Evolutionary conservation across 1,139 yeast species (phyloP), one percentile per base, ranked within the genome.

Genomic region (Saccharomyces hybrid): DNA sequence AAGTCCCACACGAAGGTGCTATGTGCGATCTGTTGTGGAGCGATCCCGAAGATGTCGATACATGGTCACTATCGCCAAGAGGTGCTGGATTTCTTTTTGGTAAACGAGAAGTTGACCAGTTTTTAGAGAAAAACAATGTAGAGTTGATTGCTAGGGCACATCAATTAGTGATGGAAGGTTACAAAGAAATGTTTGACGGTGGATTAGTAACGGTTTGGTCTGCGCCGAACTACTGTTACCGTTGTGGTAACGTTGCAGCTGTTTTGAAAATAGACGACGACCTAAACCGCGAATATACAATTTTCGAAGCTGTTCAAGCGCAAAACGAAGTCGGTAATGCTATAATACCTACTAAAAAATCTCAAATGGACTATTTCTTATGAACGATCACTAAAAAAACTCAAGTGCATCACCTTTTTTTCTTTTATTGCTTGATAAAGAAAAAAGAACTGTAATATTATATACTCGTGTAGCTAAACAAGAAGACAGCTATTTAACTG

Each of bases 1-100:
- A 93, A 73, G 98, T 93, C 52, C 99, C 99, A 38, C 99, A 93
- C 69, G 99, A 93, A 72, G 99, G 99, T 44, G 96, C 97, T 53
- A 93, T 93, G 96, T 93, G 98, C 73, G 99, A 93, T 71, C 76
- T 93, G 67, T 76, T 93, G 56, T 93, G 99, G 99, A 86, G 96
- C 7, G 99, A 93, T 68, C 99, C 99, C 2, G 99, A 93, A 68
- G 96, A 89, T 20, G 84, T 95, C 61, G 89, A 89, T 57, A 91
- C 95, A 55, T 95, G 99, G 99, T 96, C 96, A 26, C 84, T 93
- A 60, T 86, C 96, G 55, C 98, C 99, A 61, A 82, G 99, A 73
- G 99, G 99, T 65, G 99, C 99, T 51, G 99, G 99, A 57, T 95
- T 87, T 81, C 79, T 96, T 64, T 84, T 93, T 77, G 89, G 99